These are phyloP conservation scores for Leccinum fibrillosum DNA, from an alignment of 768 basidiomycete genomes.

Conservation along the genomic window DNA sequence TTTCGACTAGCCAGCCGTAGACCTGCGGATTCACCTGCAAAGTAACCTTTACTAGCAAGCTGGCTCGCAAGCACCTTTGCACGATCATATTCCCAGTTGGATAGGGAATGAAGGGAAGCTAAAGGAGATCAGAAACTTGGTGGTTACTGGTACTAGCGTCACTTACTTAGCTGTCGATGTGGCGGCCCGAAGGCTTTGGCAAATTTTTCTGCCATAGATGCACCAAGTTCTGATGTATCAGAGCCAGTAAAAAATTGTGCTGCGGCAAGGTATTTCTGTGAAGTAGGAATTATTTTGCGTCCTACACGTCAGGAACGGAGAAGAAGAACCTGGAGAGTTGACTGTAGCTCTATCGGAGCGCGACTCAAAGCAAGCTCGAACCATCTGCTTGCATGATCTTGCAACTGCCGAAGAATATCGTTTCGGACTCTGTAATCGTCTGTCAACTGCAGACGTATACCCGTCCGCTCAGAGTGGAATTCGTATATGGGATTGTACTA, in stretches of 20 bases:
- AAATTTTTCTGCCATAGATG: slow-evolving; percentile 84
- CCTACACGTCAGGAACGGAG: not conserved
- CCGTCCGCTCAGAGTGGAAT: slow-evolving; percentile 75
- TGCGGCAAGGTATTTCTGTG: slow-evolving; percentile 82
- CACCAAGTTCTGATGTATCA: slow-evolving; percentile 84
- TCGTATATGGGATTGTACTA: slow-evolving; percentile 88
- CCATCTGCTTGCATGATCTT: slow-evolving; percentile 76
- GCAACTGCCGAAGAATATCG: slow-evolving; percentile 74
- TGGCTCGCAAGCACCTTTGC: slow-evolving; percentile 81
- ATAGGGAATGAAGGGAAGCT: slow-evolving; percentile 56
- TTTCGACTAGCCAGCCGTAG: slow-evolving; percentile 65
- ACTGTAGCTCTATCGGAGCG: slow-evolving; percentile 89
- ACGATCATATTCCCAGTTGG: slow-evolving; percentile 72
- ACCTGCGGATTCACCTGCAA: slow-evolving; percentile 81
- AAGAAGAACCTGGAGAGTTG: slow-evolving; percentile 75
- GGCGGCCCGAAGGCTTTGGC: slow-evolving; percentile 77
- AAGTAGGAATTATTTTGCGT: not conserved
- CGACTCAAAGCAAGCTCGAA: slow-evolving; percentile 82
- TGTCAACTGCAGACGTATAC: slow-evolving; percentile 73
- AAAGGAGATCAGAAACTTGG: slow-evolving; percentile 1
- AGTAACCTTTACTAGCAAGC: slow-evolving; percentile 89
- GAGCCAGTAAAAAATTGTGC: slow-evolving; percentile 67
- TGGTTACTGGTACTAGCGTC: not conserved
- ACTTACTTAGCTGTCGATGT: slow-evolving; percentile 71
- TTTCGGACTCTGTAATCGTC: slow-evolving; percentile 86